Evolutionary conservation across 1,139 yeast species (phyloP).

Genomic region (Debaryomyces psychrophilus): DNA sequence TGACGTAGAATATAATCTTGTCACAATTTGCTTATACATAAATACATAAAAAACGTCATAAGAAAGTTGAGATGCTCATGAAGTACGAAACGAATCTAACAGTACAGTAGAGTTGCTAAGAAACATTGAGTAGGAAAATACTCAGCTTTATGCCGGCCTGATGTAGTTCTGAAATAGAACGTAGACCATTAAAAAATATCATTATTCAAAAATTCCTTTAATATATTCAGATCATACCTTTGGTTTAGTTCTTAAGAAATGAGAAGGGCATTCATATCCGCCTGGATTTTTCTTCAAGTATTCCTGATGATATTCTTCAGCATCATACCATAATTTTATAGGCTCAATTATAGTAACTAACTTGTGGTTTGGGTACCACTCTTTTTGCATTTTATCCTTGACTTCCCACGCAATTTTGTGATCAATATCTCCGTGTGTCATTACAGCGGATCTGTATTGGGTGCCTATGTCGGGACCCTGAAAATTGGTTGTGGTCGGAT

Average conservation of each 20-base stretch:
- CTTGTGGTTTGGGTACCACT: constrained; percentile 47
- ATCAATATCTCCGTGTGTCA: constrained; percentile 56
- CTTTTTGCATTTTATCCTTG: constrained; percentile 37
- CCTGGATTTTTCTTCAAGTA: constrained; percentile 77
- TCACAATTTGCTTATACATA: no score
- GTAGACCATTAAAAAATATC: not conserved
- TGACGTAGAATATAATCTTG: no score
- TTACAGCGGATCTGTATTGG: constrained; percentile 81
- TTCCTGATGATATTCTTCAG: constrained; percentile 89
- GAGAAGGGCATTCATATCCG: constrained; percentile 91
- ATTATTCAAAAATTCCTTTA: not conserved
- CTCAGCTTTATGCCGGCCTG: not conserved
- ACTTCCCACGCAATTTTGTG: constrained; percentile 30
- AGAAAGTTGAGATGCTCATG: no score
- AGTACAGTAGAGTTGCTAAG: no score
- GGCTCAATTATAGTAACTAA: constrained; percentile 70
- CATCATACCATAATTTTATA: constrained; percentile 76
- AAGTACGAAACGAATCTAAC: not conserved
- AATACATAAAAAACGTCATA: no score
- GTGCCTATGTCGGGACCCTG: constrained; percentile 88
- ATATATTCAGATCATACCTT: constrained; percentile 19
- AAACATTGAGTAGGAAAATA: no score
- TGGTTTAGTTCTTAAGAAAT: constrained; percentile 58
- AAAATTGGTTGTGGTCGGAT: constrained; percentile 55
- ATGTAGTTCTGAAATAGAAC: not conserved